Base-by-base conservation (phyloP, 2,329 filamentous ascomycete genomes). In the Fusarium coffeatum region DNA sequence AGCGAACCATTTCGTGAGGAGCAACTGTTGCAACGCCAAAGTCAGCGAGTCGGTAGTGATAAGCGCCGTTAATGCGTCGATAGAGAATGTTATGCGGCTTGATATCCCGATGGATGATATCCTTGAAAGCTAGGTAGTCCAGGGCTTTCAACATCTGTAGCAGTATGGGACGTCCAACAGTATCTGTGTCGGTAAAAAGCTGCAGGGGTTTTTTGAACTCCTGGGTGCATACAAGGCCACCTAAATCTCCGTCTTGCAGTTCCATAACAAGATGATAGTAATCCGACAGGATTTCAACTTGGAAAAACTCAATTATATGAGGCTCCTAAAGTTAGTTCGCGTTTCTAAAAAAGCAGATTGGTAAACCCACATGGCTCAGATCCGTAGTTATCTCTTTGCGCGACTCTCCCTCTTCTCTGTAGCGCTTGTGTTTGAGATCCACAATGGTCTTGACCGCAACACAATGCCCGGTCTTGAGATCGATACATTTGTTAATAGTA, bases 91-190 rank as follows among this genome's bases (percentile, higher is more conserved):
- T 58, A 0, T 27, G 12, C 1, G 59, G 59, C 13, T 58, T 47
- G 6, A 62, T 15, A 8, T 62, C 40, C 6, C 47, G 59, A 16
- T 62, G 59, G 13, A 59, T 58, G 18, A 62, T 41, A 4, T 34
- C 13, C 1, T 37, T 41, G 6, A 5, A 53, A 3, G 20, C 12
- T 5, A 62, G 54, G 18, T 62, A 62, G n/a, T 62, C 54, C 8
- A 62, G 20, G 2, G 59, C 59, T 23, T 47, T 20, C 4, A 58
- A 20, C 53, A 62, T 62, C 13, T 62, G 46, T 4, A 47, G 53
- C 3, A 62, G 8, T 4, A 62, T 25, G 6, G 40, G 46, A 4
- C 11, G n/a, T 6, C 30, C 53, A 11, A 61, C 5, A 3, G 10
- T 22, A n/a, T 57, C 45, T 9, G 13, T 13, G 7, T 4, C 7